These are phyloP conservation scores for Candida schatavii DNA, from an alignment of 805 yeast genomes.

Conservation along the genomic window DNA sequence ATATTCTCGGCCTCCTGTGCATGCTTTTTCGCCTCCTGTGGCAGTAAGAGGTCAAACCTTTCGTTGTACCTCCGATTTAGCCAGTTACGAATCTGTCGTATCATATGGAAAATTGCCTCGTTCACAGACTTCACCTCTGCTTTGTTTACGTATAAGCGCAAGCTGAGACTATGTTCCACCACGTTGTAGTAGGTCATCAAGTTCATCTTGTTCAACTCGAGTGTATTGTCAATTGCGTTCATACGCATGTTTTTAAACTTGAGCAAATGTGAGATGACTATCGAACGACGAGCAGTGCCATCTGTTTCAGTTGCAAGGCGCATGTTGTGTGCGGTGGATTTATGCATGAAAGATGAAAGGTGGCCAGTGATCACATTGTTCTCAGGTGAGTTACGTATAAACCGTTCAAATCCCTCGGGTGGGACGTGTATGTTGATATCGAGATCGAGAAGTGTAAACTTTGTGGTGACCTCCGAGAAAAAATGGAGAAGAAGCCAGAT, in stretches of 20 bases:
- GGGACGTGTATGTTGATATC: slow-evolving; percentile 30
- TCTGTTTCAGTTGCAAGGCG: background rate
- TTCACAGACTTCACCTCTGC: slow-evolving; percentile 33
- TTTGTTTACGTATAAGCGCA: slow-evolving; percentile 24
- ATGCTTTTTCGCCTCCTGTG: slow-evolving; percentile 4
- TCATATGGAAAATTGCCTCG: slow-evolving; percentile 33
- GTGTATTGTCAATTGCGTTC: slow-evolving; percentile 30
- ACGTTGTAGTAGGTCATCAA: slow-evolving; percentile 25
- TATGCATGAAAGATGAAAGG: slow-evolving; percentile 22
- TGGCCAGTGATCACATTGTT: slow-evolving; percentile 25
- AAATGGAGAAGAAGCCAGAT: slow-evolving; percentile 7
- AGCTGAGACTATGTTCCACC: slow-evolving; percentile 15
- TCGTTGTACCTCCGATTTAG: slow-evolving; percentile 22
- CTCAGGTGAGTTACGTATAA: slow-evolving; percentile 22
- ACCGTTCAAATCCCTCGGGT: slow-evolving; percentile 14
- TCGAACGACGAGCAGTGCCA: slow-evolving; percentile 8
- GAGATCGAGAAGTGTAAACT: slow-evolving; percentile 30
- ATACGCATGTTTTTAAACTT: slow-evolving; percentile 28
- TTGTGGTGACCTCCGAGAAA: slow-evolving; percentile 18
- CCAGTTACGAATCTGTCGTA: slow-evolving; percentile 30
- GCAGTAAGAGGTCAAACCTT: slow-evolving; percentile 16
- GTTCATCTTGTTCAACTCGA: slow-evolving; percentile 25
- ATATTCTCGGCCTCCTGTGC: background rate
- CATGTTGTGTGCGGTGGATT: slow-evolving; percentile 8
- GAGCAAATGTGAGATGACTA: slow-evolving; percentile 9